These are phyloP conservation scores for Cylindrodendrum hubeiense DNA, from an alignment of 2,329 filamentous ascomycete genomes.

Conservation along the genomic window DNA sequence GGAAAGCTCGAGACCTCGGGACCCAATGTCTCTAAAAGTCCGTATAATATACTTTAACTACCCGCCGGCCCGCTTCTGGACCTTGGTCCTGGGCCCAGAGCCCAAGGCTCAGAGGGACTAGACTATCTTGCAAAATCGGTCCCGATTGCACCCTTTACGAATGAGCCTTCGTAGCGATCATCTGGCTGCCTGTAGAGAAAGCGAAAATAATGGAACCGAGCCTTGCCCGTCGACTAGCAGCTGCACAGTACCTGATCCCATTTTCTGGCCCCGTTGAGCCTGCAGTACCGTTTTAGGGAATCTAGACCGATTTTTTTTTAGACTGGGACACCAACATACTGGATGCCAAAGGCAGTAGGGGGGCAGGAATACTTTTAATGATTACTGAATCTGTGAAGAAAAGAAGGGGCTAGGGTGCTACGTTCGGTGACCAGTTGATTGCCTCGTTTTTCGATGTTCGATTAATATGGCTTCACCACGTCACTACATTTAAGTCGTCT, in stretches of 20 bases:
- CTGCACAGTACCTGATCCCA: neutral
- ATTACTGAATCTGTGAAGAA: neutral
- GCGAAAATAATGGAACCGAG: neutral
- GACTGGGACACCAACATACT: neutral
- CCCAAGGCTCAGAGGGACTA: neutral
- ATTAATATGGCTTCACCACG: too few species aligned
- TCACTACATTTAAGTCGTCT: too few species aligned
- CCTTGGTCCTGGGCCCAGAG: neutral
- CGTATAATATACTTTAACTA: neutral
- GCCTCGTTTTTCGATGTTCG: too few species aligned
- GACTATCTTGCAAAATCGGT: neutral
- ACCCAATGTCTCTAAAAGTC: neutral
- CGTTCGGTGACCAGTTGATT: too few species aligned
- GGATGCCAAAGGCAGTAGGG: too few species aligned
- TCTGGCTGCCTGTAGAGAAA: neutral
- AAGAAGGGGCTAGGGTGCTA: neutral
- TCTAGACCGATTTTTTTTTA: neutral
- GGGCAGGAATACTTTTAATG: too few species aligned
- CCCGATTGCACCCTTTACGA: neutral
- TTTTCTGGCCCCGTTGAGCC: neutral
- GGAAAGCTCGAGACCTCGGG: neutral
- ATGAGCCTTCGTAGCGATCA: neutral
- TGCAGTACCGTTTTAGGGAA: neutral
- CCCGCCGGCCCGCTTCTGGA: constrained; percentile 1
- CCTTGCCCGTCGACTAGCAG: neutral